A percentile compares a stretch with the other conserved stretches of the same genome.
Evolutionary conservation across 1,139 yeast genomes (phyloP).

Genomic region (Geotrichum restrictum): DNA sequence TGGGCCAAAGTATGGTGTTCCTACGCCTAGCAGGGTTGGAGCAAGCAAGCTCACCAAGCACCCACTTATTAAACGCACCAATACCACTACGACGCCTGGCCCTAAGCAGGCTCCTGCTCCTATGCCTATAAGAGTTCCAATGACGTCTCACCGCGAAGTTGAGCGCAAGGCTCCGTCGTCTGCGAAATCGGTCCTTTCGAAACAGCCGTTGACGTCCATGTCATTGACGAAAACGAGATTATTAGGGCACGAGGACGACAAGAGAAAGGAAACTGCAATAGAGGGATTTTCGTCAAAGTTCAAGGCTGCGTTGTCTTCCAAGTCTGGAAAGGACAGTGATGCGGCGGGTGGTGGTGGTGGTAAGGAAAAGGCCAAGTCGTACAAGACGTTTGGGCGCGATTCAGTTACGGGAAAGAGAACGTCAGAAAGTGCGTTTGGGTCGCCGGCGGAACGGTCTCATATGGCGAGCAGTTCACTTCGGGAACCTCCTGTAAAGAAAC

Average conservation of each 20-base stretch:
- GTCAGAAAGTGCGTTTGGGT: constrained; percentile 22
- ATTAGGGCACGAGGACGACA: background rate
- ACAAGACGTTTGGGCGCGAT: constrained; percentile 2
- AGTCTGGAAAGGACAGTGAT: constrained; percentile 1
- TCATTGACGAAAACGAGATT: background rate
- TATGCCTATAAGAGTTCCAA: constrained; percentile 6
- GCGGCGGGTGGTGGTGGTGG: no score
- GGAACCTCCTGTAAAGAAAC: constrained; percentile 14
- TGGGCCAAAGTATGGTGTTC: constrained; percentile 5
- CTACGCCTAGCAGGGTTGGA: constrained; percentile 4
- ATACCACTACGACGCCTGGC: constrained; percentile 6
- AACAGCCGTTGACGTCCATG: constrained; percentile 8
- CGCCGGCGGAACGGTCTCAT: background rate
- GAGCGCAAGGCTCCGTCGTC: background rate
- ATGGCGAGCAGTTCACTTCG: background rate
- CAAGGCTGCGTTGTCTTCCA: constrained; percentile 3
- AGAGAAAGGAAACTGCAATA: background rate
- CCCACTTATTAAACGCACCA: constrained; percentile 5
- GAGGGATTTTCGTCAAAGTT: constrained; percentile 4
- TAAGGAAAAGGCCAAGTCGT: background rate
- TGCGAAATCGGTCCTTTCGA: background rate
- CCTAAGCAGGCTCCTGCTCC: constrained; percentile 2
- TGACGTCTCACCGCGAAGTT: constrained; percentile 3
- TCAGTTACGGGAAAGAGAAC: constrained; percentile 15
- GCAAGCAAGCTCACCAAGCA: constrained; percentile 9